Conservation (phyloP, 2,329 filamentous ascomycete species). For the Diaporthe sp. region DNA sequence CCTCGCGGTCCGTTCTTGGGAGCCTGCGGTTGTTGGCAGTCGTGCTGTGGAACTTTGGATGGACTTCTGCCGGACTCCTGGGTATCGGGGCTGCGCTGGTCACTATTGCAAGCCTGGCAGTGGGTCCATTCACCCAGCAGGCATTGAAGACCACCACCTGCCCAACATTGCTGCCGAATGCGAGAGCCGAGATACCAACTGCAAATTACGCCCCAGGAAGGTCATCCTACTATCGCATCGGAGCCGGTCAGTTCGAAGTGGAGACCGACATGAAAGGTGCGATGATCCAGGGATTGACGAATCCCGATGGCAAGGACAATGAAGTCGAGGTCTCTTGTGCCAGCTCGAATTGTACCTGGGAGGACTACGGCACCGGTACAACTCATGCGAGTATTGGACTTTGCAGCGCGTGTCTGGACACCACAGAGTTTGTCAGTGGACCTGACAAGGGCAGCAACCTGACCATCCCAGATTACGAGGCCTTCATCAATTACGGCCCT, state of each 20-base stretch:
- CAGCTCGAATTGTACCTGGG: constrained; percentile 48
- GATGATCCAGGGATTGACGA: constrained; percentile 49
- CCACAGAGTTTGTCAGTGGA: constrained; percentile 42
- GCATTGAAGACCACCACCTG: constrained; percentile 46
- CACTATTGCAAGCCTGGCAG: constrained; percentile 47
- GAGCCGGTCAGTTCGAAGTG: constrained; percentile 45
- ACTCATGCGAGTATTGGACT: constrained; percentile 48
- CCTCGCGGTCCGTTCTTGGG: constrained; percentile 48
- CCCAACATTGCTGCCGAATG: constrained; percentile 40
- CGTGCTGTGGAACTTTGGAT: constrained; percentile 38
- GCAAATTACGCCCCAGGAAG: constrained; percentile 37
- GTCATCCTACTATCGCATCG: constrained; percentile 43
- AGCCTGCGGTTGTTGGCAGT: constrained; percentile 46
- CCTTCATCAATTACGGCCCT: constrained; percentile 41
- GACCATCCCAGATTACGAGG: constrained; percentile 44
- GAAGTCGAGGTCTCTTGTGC: constrained; percentile 43
- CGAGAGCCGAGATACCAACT: constrained; percentile 27
- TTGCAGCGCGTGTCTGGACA: constrained; percentile 47
- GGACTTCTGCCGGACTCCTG: constrained; percentile 40
- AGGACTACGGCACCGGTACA: constrained; percentile 42
- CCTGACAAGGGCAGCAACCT: constrained; percentile 37
- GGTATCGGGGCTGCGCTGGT: constrained; percentile 44
- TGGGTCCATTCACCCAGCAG: constrained; percentile 52
- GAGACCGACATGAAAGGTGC: constrained; percentile 50
- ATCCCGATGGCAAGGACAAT: constrained; percentile 46